Evolutionary conservation across 352 stramenopile genomes (phyloP).

Genomic region (Phytophthora boehmeriae): DNA sequence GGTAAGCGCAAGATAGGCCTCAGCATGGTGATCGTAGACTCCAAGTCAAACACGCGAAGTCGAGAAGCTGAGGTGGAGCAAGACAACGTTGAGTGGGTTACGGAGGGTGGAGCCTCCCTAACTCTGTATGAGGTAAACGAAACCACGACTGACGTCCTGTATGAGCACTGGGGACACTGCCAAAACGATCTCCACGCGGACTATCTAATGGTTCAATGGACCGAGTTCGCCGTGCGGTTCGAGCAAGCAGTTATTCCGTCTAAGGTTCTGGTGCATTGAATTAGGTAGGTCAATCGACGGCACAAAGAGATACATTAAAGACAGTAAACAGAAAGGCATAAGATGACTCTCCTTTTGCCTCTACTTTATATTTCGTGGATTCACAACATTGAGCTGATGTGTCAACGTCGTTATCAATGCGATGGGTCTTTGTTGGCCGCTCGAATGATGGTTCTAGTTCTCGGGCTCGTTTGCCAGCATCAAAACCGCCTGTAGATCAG

Average conservation of each 20-base stretch:
- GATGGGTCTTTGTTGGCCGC: no score
- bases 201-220: neutral
- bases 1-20: slow-evolving; percentile 8
- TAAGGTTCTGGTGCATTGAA: neutral
- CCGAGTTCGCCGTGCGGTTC: neutral
- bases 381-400: no score
- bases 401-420: no score
- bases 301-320: no score
- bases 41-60: slow-evolving; percentile 2
- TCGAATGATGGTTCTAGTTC: no score
- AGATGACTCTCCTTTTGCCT: no score
- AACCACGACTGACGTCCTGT: slow-evolving; percentile 21
- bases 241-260: neutral
- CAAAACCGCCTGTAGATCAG: no score
- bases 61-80: neutral
- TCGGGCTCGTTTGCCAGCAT: no score
- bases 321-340: no score
- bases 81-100: neutral
- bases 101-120: slow-evolving; percentile 30
- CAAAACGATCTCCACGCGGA: slow-evolving; percentile 29
- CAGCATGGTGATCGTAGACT: slow-evolving; percentile 15
- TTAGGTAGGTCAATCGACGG: no score
- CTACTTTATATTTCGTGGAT: no score
- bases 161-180: slow-evolving; percentile 32
- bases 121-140: slow-evolving; percentile 22